Evolutionary conservation across 2,329 filamentous ascomycete species (phyloP).

Genomic region (Trichoderma brevicompactum): DNA sequence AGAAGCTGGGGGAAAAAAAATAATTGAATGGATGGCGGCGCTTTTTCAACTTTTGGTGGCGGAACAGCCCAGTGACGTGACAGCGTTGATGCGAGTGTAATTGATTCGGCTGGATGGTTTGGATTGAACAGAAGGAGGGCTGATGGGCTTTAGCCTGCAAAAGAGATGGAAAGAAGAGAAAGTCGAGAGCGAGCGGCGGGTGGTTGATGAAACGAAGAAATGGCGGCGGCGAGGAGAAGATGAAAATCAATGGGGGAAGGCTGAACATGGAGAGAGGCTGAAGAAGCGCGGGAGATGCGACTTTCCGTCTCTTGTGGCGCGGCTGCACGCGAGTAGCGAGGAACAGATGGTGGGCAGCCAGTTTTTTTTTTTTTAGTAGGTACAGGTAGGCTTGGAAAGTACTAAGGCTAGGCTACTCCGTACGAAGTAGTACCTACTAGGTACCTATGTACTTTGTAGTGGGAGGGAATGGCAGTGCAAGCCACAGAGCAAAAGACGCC

Average conservation of each 20-base stretch:
- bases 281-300: slow-evolving; percentile 4
- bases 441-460: too few relatives aligned
- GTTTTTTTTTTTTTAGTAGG: too few relatives aligned
- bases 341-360: background rate
- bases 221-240: background rate
- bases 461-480: background rate
- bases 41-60: background rate
- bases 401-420: too few relatives aligned
- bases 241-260: slow-evolving; percentile 3
- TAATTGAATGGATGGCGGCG: background rate
- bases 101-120: background rate
- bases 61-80: background rate
- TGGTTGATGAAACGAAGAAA: slow-evolving; percentile 9
- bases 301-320: slow-evolving; percentile 3
- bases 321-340: background rate
- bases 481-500: too few relatives aligned
- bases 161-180: background rate
- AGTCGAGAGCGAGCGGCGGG: slow-evolving; percentile 4
- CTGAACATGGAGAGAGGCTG: slow-evolving; percentile 22
- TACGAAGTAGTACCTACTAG: too few relatives aligned
- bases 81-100: too few relatives aligned
- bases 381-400: too few relatives aligned
- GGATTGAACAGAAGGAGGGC: background rate
- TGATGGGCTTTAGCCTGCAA: background rate
- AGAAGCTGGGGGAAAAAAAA: background rate